Conservation (phyloP, 2,329 filamentous ascomycete genomes). For the Penicillium verrucosum region DNA sequence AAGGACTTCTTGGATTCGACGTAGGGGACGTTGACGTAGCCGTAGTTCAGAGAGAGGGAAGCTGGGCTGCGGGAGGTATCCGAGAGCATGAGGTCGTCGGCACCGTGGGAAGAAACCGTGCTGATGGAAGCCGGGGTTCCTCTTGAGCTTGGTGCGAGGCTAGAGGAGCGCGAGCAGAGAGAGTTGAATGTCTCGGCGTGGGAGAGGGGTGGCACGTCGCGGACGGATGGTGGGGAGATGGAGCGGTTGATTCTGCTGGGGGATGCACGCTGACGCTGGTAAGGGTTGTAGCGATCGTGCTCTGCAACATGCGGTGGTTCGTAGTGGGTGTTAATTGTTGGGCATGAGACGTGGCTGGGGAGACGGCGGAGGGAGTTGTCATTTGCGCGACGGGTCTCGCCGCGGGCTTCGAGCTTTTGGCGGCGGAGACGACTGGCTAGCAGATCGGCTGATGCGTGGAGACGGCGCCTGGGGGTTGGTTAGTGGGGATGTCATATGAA, state of each 20-base stretch:
- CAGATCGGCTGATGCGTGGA: slow-evolving; percentile 36
- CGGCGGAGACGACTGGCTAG: slow-evolving; percentile 37
- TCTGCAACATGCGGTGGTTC: slow-evolving; percentile 30
- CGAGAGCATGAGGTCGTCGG: slow-evolving; percentile 35
- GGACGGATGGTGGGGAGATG: slow-evolving; percentile 44
- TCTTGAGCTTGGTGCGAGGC: slow-evolving; percentile 42
- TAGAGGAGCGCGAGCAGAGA: slow-evolving; percentile 45
- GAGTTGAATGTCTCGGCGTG: slow-evolving; percentile 42
- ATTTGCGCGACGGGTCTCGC: slow-evolving; percentile 22
- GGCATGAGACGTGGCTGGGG: slow-evolving; percentile 29
- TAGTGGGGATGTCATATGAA: not conserved
- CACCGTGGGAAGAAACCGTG: slow-evolving; percentile 36
- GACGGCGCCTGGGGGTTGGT: slow-evolving; percentile 24
- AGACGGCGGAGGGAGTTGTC: slow-evolving; percentile 27
- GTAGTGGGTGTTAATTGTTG: slow-evolving; percentile 32
- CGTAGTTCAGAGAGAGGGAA: slow-evolving; percentile 29
- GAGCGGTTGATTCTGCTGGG: slow-evolving; percentile 38
- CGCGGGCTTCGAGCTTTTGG: slow-evolving; percentile 35
- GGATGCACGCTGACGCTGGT: slow-evolving; percentile 36
- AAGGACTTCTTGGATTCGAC: slow-evolving; percentile 32
- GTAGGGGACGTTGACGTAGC: slow-evolving; percentile 36
- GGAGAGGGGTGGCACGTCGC: slow-evolving; percentile 44
- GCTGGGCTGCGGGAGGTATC: slow-evolving; percentile 34
- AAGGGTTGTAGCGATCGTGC: slow-evolving; percentile 37
- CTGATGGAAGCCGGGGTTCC: slow-evolving; percentile 45